Base-by-base conservation (phyloP, 768 basidiomycete species). In the Mycena venus region DNA sequence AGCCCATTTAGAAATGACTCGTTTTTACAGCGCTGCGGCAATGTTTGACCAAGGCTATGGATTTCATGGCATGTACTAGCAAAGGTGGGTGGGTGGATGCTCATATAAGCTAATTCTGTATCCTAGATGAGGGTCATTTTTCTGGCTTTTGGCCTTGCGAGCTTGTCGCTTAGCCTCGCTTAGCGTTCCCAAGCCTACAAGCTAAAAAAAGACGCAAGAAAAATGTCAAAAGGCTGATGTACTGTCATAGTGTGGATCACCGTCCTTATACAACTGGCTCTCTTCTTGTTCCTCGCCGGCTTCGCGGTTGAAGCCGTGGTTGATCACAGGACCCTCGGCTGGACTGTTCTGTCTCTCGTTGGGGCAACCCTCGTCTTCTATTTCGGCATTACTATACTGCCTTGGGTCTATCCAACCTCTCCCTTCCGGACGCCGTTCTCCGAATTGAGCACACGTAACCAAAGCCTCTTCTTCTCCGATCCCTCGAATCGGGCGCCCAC, bases 381-480 rank as follows among this genome's bases (percentile, higher is more conserved):
- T 32, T 25, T 68, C 21, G 38, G 53, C 31, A 58, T 68, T n/a
- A 68, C 66, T 19, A 40, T 58, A 12, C 34, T 68, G 25, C 66
- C 66, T 0, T 58, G 53, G 55, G 21, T 58, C 25, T 68, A 17
- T n/a, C 66, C 66, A 0, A 36, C 44, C 42, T 42, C 66, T 14
- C 66, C 66, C n/a, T 68, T 58, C 31, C 53, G 55, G n/a, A 68
- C 66, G 4, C 66, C 66, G 4, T 58, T 68, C 66, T 68, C 66
- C 5, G 38, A 68, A 14, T 15, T 68, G 25, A n/a, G 21, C 19
- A n/a, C 15, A 2, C 23, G 31, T 8, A 40, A 32, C 34, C 21
- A 59, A 10, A 34, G 34, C 56, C 2, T 58, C 25, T 58, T 34
- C 34, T 3, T 53, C 27, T 29, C 27, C 10, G 51, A 53, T 11